Percentiles rank a stretch among this genome's conserved stretches.
These are phyloP conservation scores for Phoma sp. DNA, from an alignment of 2,329 filamentous ascomycete genomes.

Conservation along the genomic window DNA sequence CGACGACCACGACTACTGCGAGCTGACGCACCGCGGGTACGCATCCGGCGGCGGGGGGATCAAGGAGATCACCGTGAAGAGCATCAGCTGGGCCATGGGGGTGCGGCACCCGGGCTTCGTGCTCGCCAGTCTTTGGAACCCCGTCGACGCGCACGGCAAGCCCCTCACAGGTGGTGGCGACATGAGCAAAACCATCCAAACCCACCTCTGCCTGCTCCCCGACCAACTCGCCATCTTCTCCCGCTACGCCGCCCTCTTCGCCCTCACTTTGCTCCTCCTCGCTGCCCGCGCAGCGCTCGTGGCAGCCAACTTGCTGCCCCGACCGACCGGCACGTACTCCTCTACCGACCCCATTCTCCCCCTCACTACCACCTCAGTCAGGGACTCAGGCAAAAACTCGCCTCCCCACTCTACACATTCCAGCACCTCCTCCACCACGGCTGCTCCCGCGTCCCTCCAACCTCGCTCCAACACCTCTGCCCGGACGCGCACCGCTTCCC, in stretches of 20 bases:
- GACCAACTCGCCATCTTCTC: conserved; percentile 87
- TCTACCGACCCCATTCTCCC: conserved; percentile 28
- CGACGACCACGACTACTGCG: conserved; percentile 98
- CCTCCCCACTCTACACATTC: conserved; percentile 17
- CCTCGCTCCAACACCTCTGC: neutral
- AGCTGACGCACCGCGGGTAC: conserved; percentile 76
- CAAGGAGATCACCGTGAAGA: conserved; percentile 91
- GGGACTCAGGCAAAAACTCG: no score
- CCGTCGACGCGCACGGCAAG: conserved; percentile 65
- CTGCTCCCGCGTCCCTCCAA: neutral
- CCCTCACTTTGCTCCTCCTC: conserved; percentile 58
- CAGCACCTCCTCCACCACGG: conserved; percentile 36
- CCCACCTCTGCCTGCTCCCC: conserved; percentile 87
- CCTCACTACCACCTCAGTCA: no score
- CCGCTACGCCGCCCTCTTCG: conserved; percentile 71
- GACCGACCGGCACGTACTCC: neutral
- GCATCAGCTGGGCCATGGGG: conserved; percentile 95
- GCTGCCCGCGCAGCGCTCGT: conserved; percentile 52
- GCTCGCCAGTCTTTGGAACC: conserved; percentile 91
- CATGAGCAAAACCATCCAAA: conserved; percentile 71
- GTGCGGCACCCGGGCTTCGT: conserved; percentile 86
- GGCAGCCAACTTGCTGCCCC: conserved; percentile 26
- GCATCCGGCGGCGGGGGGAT: conserved; percentile 63
- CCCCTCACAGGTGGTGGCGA: conserved; percentile 47
- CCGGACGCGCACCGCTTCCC: neutral